Base-by-base conservation (phyloP, 768 basidiomycete species). In the Scleroderma bovista region DNA sequence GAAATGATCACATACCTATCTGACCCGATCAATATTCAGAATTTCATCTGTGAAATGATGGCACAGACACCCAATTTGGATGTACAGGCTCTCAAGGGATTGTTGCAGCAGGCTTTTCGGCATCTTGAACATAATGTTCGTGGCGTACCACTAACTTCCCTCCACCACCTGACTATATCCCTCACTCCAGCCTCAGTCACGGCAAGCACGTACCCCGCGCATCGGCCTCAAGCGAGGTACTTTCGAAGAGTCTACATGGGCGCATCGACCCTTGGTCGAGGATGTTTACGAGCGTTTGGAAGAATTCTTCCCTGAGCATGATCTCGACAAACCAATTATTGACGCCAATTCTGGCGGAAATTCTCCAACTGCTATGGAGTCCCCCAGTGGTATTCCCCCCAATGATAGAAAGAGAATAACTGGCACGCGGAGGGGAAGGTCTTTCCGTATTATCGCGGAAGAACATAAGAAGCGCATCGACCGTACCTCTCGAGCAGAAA, bases 271-370 rank as follows among this genome's bases (percentile, higher is more conserved):
- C 23, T 81, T 84, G 40, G 83, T 93, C 0, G 96, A 98, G 69
- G 88, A 89, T 57, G 87, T 99, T 39, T 92, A 93, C 63, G 88
- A 97, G 38, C 83, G 88, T 49, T 76, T 99, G 8, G 91, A 97
- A 58, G 84, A 87, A 53, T 97, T 91, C 74, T 99, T 99, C 77
- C 94, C 95, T 1, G 85, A 88, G 56, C 90, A 96, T 62, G 93
- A 97, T 61, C 80, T 98, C 43, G 96, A 98, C 67, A 88, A 93
- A 62, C 93, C 94, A 2, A 86, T 98, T 55, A 88, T 97, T 47
- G 95, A 98, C 58, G 83, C 86, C 26, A 78, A 75, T 36, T 87
- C 84, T 3, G 86, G 89, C 10, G 86, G 86, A 37, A 83, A 84
- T 3, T 89, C 88, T 3, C 88, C 91, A 1, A 87, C 84, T 2